Percentiles rank a stretch among this genome's conserved stretches.
phyloP scores from a whole-genome alignment of 2,329 filamentous ascomycete species.

The Nigrospora sphaerica region DNA sequence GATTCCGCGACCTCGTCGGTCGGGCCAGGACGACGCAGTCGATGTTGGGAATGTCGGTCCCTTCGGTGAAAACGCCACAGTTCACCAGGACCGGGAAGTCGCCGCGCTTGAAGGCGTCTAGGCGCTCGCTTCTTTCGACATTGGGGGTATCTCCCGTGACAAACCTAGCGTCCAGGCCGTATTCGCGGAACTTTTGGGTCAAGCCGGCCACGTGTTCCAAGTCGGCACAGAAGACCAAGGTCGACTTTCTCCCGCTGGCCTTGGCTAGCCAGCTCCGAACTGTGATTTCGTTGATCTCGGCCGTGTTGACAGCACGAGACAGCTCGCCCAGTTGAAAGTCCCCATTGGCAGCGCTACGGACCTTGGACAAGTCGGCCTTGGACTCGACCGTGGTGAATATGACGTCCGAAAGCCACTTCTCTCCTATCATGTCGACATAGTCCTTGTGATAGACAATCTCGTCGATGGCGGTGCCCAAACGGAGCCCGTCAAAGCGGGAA shows the following conservation, averaged over 20 bases:
- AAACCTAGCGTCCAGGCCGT: constrained; percentile 76
- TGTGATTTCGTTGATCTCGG: constrained; percentile 73
- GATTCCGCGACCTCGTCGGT: constrained; percentile 85
- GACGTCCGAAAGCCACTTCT: constrained; percentile 89
- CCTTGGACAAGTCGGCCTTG: constrained; percentile 68
- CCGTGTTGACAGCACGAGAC: constrained; percentile 75
- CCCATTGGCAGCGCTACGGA: constrained; percentile 57
- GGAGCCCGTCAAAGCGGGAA: constrained; percentile 74
- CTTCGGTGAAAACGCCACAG: constrained; percentile 94
- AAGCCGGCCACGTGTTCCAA: constrained; percentile 71
- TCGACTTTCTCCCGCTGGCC: constrained; percentile 68
- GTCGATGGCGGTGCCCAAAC: constrained; percentile 78
- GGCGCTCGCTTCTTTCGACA: constrained; percentile 57
- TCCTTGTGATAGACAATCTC: constrained; percentile 92
- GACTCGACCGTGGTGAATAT: constrained; percentile 89
- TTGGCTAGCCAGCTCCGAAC: constrained; percentile 81
- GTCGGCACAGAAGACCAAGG: constrained; percentile 91
- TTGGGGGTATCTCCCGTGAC: constrained; percentile 78
- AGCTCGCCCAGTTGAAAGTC: constrained; percentile 79
- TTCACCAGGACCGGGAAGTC: constrained; percentile 87
- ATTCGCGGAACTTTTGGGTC: constrained; percentile 66
- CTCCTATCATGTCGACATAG: constrained; percentile 59
- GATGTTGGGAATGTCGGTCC: constrained; percentile 95
- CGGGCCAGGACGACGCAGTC: constrained; percentile 86
- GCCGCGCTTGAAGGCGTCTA: constrained; percentile 68